These are phyloP conservation scores for Plantago ovata DNA, from an alignment of 257 asterid species.

Conservation along the genomic window DNA sequence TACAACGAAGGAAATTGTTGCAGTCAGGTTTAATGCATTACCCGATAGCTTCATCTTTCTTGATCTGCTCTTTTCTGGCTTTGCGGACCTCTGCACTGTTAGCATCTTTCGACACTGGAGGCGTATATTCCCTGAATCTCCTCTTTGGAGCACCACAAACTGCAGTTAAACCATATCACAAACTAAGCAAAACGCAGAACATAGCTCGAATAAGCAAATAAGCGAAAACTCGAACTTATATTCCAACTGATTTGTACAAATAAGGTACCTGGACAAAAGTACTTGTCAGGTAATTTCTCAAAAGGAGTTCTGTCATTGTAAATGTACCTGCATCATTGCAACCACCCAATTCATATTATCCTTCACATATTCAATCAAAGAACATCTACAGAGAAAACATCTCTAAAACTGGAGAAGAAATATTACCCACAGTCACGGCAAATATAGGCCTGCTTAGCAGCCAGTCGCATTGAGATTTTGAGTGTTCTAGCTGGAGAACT, in stretches of 20 bases:
- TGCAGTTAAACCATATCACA: conserved; percentile 22
- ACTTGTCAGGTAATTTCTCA: conserved; percentile 77
- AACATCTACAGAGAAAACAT: background rate
- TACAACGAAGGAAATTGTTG: background rate
- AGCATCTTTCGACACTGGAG: conserved; percentile 66
- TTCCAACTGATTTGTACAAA: background rate
- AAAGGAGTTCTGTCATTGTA: conserved; percentile 84
- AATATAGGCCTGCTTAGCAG: conserved; percentile 85
- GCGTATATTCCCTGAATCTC: conserved; percentile 67
- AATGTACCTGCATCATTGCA: conserved; percentile 58
- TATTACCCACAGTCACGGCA: conserved; percentile 97
- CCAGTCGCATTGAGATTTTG: conserved; percentile 65
- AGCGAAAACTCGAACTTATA: too few relatives aligned
- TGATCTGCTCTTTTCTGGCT: conserved; percentile 74
- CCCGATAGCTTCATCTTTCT: conserved; percentile 83
- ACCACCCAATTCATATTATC: conserved; percentile 12
- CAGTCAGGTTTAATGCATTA: conserved; percentile 9
- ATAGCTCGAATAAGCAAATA: too few relatives aligned
- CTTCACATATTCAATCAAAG: background rate
- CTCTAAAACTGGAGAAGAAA: background rate
- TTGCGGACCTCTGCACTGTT: conserved; percentile 58
- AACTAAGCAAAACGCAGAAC: too few relatives aligned
- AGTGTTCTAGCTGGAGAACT: conserved; percentile 49
- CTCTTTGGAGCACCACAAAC: conserved; percentile 98
- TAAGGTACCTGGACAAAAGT: conserved; percentile 82